Evolutionary conservation across 225 moss, liverwort and hornwort genomes (phyloP).

Genomic region (Polytrichum commune): DNA sequence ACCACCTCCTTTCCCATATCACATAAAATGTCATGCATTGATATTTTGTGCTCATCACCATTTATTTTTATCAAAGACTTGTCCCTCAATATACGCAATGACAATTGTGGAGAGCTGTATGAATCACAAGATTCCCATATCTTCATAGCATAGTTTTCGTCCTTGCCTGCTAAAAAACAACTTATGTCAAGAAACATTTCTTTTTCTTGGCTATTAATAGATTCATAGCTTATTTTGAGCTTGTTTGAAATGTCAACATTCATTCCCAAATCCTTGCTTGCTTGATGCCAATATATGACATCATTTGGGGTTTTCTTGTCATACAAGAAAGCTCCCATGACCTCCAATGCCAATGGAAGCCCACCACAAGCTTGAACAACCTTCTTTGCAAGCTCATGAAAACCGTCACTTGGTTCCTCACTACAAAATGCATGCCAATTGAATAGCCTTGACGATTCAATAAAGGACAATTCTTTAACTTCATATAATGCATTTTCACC

Average conservation of each 20-base stretch:
- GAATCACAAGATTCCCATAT: too few relatives aligned
- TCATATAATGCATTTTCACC: too few relatives aligned
- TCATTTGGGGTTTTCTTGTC: conserved; percentile 9
- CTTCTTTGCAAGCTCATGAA: conserved; percentile 6
- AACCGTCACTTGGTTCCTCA: conserved; percentile 1
- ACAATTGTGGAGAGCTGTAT: too few relatives aligned
- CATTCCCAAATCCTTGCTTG: background rate
- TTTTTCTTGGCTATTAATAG: background rate
- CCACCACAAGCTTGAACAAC: conserved; percentile 16
- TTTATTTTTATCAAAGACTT: conserved; percentile 3
- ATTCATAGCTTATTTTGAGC: conserved; percentile 9
- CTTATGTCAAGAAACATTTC: conserved; percentile 16
- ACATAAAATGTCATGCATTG: conserved; percentile 15
- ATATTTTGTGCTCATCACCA: background rate
- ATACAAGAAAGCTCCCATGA: background rate
- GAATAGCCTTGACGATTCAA: conserved; percentile 7
- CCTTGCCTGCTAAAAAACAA: conserved; percentile 12
- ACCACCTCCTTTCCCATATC: conserved; percentile 19
- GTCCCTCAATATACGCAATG: too few relatives aligned
- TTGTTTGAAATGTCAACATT: conserved; percentile 15
- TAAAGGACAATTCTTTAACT: background rate
- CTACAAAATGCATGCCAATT: conserved; percentile 18
- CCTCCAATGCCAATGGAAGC: conserved; percentile 3
- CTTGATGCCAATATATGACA: background rate
- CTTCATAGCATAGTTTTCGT: conserved; percentile 2